phyloP scores from a whole-genome alignment of 2,329 filamentous ascomycete species.

The Curvularia spicifera region DNA sequence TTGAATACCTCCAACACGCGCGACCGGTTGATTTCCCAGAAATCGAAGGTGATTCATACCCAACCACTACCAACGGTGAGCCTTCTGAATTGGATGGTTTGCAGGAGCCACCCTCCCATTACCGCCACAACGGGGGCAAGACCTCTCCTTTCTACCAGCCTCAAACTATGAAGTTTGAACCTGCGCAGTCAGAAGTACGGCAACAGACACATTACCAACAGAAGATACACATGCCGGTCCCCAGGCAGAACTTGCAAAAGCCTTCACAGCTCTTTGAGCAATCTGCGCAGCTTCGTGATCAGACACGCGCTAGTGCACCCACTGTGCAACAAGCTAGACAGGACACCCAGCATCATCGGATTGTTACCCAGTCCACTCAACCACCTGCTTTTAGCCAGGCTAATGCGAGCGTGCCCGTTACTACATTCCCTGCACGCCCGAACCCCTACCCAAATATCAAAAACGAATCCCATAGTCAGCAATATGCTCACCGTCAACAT shows the following conservation, averaged over 20 bases:
- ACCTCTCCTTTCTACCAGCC: slow-evolving; percentile 21
- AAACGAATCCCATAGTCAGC: background rate
- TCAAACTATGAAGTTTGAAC: slow-evolving; percentile 13
- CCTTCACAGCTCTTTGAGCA: slow-evolving; percentile 20
- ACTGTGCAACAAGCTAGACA: slow-evolving; percentile 8
- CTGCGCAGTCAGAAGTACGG: slow-evolving; percentile 5
- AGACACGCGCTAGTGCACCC: slow-evolving; percentile 22
- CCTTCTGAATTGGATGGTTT: slow-evolving; percentile 23
- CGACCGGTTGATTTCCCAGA: slow-evolving; percentile 11
- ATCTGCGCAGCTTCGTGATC: slow-evolving; percentile 26
- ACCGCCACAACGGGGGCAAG: slow-evolving; percentile 3
- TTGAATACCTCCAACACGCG: slow-evolving; percentile 7
- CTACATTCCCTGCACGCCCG: background rate
- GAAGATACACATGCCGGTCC: slow-evolving; percentile 1
- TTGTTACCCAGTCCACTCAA: slow-evolving; percentile 17
- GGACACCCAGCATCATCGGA: slow-evolving; percentile 3
- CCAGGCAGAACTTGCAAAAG: slow-evolving; percentile 3
- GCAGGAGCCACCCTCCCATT: slow-evolving; percentile 19
- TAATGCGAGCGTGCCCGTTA: slow-evolving; percentile 2
- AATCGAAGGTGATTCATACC: slow-evolving; percentile 46
- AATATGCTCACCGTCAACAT: slow-evolving; percentile 6
- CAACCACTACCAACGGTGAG: slow-evolving; percentile 46
- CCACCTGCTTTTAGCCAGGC: slow-evolving; percentile 19
- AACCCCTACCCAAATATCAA: slow-evolving; percentile 1
- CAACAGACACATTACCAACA: slow-evolving; percentile 16